Conservation (phyloP, 2,329 filamentous ascomycete genomes). For the Cladosporium colombiae region DNA sequence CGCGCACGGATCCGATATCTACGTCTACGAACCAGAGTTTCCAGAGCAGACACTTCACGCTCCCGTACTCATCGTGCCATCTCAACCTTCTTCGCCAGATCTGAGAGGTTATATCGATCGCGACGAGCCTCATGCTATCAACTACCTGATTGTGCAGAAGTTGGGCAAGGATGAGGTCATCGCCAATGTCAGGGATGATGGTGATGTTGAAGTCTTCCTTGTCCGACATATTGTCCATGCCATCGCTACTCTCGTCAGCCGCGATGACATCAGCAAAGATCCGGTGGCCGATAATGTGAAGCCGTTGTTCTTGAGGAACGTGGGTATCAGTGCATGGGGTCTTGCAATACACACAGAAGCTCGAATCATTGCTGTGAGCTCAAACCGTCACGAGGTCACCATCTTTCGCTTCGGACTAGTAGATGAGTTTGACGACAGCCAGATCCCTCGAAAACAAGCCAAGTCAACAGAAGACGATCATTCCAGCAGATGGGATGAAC, state of each 20-base stretch:
- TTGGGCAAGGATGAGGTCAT: slow-evolving; percentile 50
- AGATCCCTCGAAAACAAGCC: neutral
- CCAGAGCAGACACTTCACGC: slow-evolving; percentile 43
- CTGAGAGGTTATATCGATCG: slow-evolving; percentile 40
- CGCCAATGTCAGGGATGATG: slow-evolving; percentile 59
- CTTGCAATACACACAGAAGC: slow-evolving; percentile 77
- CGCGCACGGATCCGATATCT: slow-evolving; percentile 43
- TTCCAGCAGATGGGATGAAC: neutral
- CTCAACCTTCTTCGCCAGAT: slow-evolving; percentile 38
- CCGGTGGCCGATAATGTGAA: slow-evolving; percentile 40
- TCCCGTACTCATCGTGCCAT: slow-evolving; percentile 42
- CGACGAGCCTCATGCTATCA: slow-evolving; percentile 46
- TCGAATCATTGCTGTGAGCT: slow-evolving; percentile 82
- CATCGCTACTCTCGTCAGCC: slow-evolving; percentile 32
- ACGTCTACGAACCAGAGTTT: slow-evolving; percentile 47
- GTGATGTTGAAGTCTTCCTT: slow-evolving; percentile 51
- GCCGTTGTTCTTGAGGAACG: slow-evolving; percentile 73
- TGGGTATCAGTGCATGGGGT: slow-evolving; percentile 83
- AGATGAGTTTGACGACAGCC: slow-evolving; percentile 26
- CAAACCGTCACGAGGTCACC: slow-evolving; percentile 65
- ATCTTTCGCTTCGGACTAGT: slow-evolving; percentile 62
- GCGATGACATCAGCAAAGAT: neutral
- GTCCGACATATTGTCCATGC: slow-evolving; percentile 38
- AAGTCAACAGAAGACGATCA: neutral
- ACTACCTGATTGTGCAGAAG: slow-evolving; percentile 45